Base-by-base conservation (phyloP, 305 asterid species). In the Fraxinus ornus region DNA sequence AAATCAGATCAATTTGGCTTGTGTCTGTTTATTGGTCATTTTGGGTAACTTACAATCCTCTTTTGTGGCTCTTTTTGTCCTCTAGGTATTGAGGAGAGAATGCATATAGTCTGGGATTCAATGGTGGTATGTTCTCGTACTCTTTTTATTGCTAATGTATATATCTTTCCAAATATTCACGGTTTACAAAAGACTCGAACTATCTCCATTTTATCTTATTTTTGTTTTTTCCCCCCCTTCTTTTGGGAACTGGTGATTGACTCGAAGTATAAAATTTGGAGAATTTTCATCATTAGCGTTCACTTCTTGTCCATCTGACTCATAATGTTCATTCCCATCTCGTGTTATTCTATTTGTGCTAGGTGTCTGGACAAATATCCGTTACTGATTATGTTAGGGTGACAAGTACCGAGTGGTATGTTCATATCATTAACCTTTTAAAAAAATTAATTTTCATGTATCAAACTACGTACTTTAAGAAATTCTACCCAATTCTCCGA, bases 41-140 rank as follows among this genome's bases (percentile, higher is more conserved):
- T 66, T 80, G 41, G 47, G 17, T 71, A 60, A 73, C 49, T 66
- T n/a, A 22, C 1, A 75, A 64, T 81, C 81, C 47, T 78, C 80
- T 32, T 39, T 79, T 3, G 35, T 24, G 68, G 15, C 81, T 26
- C 49, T 83, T 60, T 7, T 60, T 74, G 21, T 79, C 85, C 79
- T 79, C 64, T 88, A 94, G 99, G 99, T 81, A 89, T 95, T 64
- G 99, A 96, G 91, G 99, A 96, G 91, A 92, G 98, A 89, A 94
- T 96, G 98, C 98, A 94, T 87, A 84, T 96, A 85, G 90, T 93
- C 87, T 96, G 99, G 99, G 98, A 96, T 79, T 86, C 97, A 30
- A 89, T 94, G 99, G 98, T 96, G 98, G 99, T 96, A 91, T 66
- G 97, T 80, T 77, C 64, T 84, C 80, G 15, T 33, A 47, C 75